phyloP scores from a whole-genome alignment of 495 filamentous ascomycete species.

The Rhypophila decipiens region DNA sequence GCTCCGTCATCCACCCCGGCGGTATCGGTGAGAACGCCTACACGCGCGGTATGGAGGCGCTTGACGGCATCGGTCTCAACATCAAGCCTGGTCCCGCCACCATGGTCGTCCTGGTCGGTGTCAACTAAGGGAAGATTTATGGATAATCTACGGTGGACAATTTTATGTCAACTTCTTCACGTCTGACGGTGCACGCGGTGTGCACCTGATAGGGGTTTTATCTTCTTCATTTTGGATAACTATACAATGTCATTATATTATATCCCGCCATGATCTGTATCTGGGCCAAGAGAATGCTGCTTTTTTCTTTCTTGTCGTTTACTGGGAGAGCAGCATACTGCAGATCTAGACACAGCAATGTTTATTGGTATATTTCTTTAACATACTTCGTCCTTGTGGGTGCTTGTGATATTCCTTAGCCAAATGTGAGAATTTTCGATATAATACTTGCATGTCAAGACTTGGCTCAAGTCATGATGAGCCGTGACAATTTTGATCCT shows the following conservation, averaged over 20 bases:
- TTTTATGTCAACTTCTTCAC: slow-evolving; percentile 2
- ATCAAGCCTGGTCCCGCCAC: slow-evolving; percentile 8
- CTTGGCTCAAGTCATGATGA: too few relatives aligned
- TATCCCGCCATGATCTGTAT: background rate
- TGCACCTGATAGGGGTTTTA: slow-evolving; percentile 9
- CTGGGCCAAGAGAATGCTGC: background rate
- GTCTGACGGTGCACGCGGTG: background rate
- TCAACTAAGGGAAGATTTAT: background rate
- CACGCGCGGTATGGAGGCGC: slow-evolving; percentile 27
- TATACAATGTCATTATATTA: background rate
- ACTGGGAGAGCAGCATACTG: background rate
- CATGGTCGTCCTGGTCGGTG: slow-evolving; percentile 22
- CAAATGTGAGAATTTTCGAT: background rate
- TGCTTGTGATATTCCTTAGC: background rate
- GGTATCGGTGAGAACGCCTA: slow-evolving; percentile 30
- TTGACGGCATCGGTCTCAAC: slow-evolving; percentile 33
- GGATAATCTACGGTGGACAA: too few relatives aligned
- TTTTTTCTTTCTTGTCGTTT: background rate
- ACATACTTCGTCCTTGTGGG: background rate
- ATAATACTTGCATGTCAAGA: too few relatives aligned
- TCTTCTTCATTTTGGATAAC: slow-evolving; percentile 1
- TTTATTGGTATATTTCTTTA: background rate
- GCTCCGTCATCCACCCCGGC: slow-evolving; percentile 28
- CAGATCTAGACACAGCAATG: background rate
- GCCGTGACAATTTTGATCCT: too few relatives aligned